Conservation (phyloP, 805 yeast genomes). For the Pichia rugopelliculosa region DNA sequence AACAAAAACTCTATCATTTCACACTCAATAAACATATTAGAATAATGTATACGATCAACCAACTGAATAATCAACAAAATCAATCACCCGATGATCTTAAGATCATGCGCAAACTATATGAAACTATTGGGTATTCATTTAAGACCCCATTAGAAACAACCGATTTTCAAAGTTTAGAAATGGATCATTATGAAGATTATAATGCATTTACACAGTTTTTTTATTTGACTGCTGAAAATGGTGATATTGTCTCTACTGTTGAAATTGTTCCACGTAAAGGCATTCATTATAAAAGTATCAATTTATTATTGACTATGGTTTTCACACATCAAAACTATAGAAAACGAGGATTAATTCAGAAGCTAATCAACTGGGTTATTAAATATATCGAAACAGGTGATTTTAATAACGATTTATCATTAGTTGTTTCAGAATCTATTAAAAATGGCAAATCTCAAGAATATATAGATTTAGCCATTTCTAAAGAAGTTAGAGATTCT, state of each 20-base stretch:
- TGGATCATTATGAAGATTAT: background rate
- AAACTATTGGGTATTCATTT: background rate
- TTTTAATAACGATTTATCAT: background rate
- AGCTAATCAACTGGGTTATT: conserved; percentile 3
- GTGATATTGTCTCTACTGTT: background rate
- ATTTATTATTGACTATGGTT: conserved; percentile 3
- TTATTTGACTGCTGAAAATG: background rate
- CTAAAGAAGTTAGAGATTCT: background rate
- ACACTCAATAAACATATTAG: background rate
- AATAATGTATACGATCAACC: background rate
- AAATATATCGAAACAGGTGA: conserved; percentile 7
- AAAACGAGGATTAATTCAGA: conserved; percentile 4
- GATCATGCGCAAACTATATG: background rate
- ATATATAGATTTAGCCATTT: background rate
- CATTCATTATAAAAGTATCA: background rate
- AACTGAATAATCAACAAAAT: background rate
- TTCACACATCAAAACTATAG: conserved; percentile 9
- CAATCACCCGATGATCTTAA: background rate
- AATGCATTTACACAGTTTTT: background rate
- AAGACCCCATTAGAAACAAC: background rate
- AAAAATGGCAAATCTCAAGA: conserved; percentile 1
- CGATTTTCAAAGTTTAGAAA: background rate
- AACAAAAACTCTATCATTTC: too few relatives aligned
- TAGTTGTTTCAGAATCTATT: conserved; percentile 1
- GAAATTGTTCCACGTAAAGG: conserved; percentile 2